phyloP scores from a whole-genome alignment of 2,329 filamentous ascomycete genomes.

The Penicillium paneum region DNA sequence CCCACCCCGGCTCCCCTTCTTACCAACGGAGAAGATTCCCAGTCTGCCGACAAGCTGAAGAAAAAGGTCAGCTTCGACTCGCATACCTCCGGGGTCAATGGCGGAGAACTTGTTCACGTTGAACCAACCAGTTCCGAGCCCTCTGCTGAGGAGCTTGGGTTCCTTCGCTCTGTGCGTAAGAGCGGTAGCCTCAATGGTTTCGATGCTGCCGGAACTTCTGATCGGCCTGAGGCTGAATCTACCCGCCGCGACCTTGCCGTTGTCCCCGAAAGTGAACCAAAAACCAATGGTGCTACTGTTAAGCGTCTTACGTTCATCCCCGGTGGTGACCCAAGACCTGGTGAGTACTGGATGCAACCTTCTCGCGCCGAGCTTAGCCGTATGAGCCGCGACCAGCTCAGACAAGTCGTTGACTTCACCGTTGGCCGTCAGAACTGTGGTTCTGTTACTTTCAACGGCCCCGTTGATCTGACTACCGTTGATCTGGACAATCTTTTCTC shows the following conservation, averaged over 20 bases:
- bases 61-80: conserved; percentile 94
- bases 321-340: conserved; percentile 55
- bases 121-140: conserved; percentile 52
- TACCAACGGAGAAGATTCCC: conserved; percentile 41
- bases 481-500: conserved; percentile 77
- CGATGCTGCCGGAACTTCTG: conserved; percentile 22
- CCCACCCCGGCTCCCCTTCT: conserved; percentile 17
- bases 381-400: conserved; percentile 76
- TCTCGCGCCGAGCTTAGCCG: conserved; percentile 68
- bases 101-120: conserved; percentile 53
- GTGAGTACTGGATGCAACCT: conserved; percentile 85
- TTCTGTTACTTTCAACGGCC: conserved; percentile 73
- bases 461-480: conserved; percentile 77
- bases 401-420: conserved; percentile 69
- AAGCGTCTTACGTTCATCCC: conserved; percentile 29
- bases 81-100: conserved; percentile 46
- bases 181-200: conserved; percentile 46
- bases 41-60: conserved; percentile 44
- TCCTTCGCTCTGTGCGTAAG: conserved; percentile 55
- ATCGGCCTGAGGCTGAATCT: conserved; percentile 65
- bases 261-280: conserved; percentile 61
- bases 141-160: conserved; percentile 58
- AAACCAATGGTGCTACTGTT: conserved; percentile 36
- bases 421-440: conserved; percentile 83
- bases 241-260: conserved; percentile 71